A percentile compares a stretch with the other conserved stretches of the same genome.
Conservation (phyloP, 2,329 filamentous ascomycete genomes). For the Fusarium annulatum region DNA sequence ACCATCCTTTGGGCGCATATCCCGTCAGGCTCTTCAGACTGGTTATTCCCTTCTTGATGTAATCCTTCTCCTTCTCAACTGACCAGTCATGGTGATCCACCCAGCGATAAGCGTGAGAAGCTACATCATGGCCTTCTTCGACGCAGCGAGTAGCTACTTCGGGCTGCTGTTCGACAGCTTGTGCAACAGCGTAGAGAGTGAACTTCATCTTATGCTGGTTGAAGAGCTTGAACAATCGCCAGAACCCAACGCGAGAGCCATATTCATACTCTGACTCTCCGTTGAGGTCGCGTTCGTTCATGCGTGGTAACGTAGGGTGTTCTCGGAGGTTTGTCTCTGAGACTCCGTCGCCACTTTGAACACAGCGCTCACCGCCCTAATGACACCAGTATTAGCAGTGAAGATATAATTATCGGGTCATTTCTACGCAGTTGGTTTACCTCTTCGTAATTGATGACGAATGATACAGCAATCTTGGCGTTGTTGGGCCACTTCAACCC, state of each 20-base stretch:
- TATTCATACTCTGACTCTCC: conserved; percentile 19
- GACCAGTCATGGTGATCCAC: conserved; percentile 14
- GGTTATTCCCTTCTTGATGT: neutral
- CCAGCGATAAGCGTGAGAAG: conserved; percentile 8
- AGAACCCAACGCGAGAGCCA: conserved; percentile 10
- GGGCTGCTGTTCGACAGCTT: conserved; percentile 6
- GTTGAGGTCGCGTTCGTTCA: conserved; percentile 6
- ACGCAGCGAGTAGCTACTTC: conserved; percentile 4
- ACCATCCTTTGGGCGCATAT: neutral
- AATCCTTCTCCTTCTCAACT: neutral
- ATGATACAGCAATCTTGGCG: neutral
- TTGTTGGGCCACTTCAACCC: conserved; percentile 10
- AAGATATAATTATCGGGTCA: neutral
- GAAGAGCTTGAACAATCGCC: conserved; percentile 3
- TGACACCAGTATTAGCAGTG: accelerated
- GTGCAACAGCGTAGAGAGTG: neutral
- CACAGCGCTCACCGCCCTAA: neutral
- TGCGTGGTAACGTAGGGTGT: neutral
- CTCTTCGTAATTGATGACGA: conserved; percentile 18
- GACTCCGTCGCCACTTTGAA: neutral
- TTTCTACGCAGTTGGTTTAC: neutral
- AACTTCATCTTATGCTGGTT: conserved; percentile 1
- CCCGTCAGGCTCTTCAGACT: neutral
- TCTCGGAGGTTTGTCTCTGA: conserved; percentile 8
- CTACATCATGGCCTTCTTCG: conserved; percentile 3